phyloP scores from a whole-genome alignment of 441 rosid species.

The Arabidopsis lyrata region DNA sequence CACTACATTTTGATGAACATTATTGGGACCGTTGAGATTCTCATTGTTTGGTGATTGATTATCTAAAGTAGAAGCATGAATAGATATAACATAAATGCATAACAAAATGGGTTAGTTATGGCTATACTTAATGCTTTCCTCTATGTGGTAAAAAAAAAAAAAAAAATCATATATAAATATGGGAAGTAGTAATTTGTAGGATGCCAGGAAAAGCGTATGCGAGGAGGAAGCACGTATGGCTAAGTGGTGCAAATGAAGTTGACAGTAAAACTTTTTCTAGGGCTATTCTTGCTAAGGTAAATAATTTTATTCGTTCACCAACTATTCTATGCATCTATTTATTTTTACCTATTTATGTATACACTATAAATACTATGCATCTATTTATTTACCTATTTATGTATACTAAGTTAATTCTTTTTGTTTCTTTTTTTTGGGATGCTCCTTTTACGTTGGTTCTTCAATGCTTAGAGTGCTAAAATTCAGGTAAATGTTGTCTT shows the following conservation, averaged over 20 bases:
- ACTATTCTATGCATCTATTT: conserved; percentile 1
- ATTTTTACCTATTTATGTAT: conserved; percentile 17
- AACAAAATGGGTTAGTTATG: conserved; percentile 31
- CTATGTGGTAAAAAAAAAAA: not conserved
- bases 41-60: conserved; percentile 27
- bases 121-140: conserved; percentile 17
- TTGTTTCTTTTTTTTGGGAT: conserved; percentile 11
- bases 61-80: conserved; percentile 35
- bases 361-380: not conserved
- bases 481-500: conserved; percentile 58
- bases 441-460: conserved; percentile 12
- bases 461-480: conserved; percentile 64
- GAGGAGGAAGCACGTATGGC: conserved; percentile 87
- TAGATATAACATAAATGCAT: conserved; percentile 31
- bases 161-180: conserved; percentile 11
- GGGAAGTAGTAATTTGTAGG: conserved; percentile 50
- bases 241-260: conserved; percentile 79
- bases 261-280: conserved; percentile 91
- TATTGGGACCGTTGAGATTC: conserved; percentile 35
- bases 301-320: not conserved
- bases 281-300: conserved; percentile 96
- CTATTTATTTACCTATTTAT: conserved; percentile 11
- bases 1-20: conserved; percentile 26
- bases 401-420: not conserved
- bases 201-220: conserved; percentile 94